Conservation (phyloP, 2,329 filamentous ascomycete genomes). For the Neurospora sp. region DNA sequence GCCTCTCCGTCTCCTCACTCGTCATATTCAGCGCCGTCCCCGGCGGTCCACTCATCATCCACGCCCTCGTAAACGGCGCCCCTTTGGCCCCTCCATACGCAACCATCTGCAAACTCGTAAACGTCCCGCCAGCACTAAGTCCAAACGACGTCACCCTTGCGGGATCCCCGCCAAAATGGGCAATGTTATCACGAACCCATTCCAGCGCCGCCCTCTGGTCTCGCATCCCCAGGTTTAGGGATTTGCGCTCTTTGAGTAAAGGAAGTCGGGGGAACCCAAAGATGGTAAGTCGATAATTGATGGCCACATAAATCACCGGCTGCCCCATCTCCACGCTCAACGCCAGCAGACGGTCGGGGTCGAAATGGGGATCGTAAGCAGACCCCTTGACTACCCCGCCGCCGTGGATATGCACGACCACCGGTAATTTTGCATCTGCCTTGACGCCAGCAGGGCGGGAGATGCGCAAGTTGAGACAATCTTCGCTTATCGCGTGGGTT, state of each 20-base stretch:
- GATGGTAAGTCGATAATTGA: conserved; percentile 22
- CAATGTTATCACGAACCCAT: conserved; percentile 22
- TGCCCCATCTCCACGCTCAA: conserved; percentile 13
- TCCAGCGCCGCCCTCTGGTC: conserved; percentile 1
- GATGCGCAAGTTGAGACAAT: conserved; percentile 20
- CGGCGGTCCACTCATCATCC: conserved; percentile 26
- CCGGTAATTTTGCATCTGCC: conserved; percentile 15
- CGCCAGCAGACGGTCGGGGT: conserved; percentile 16
- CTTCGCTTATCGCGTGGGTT: conserved; percentile 18
- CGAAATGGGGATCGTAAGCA: conserved; percentile 17
- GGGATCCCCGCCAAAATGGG: conserved; percentile 20
- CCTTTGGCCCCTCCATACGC: conserved; percentile 22
- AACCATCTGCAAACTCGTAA: conserved; percentile 19
- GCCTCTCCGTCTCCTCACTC: conserved; percentile 18
- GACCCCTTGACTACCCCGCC: conserved; percentile 21
- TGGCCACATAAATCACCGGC: conserved; percentile 16
- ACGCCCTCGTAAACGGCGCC: conserved; percentile 23
- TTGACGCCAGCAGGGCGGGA: conserved; percentile 15
- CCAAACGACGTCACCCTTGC: conserved; percentile 17
- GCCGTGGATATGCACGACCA: conserved; percentile 18
- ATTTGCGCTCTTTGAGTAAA: conserved; percentile 18
- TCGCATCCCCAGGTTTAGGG: conserved; percentile 11
- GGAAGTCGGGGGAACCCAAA: conserved; percentile 21
- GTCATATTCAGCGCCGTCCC: conserved; percentile 24
- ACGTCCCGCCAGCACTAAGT: conserved; percentile 16